Percentiles rank a stretch among this genome's conserved stretches.
These are phyloP conservation scores for Suillus subaureus DNA, from an alignment of 768 basidiomycete genomes.

Conservation along the genomic window DNA sequence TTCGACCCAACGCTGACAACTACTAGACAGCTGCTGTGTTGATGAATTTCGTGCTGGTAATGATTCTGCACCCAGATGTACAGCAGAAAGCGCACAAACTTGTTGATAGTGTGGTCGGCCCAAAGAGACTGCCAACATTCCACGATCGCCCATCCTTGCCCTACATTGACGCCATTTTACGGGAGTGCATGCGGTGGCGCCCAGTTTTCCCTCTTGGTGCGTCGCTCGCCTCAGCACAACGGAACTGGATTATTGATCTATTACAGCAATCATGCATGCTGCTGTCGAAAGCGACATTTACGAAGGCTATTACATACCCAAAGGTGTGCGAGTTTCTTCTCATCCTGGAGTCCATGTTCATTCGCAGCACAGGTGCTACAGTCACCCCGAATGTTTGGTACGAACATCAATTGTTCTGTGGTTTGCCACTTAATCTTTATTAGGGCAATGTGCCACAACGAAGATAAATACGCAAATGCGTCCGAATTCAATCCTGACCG, in stretches of 20 bases:
- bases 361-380: conserved; percentile 5
- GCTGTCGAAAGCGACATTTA: conserved; percentile 41
- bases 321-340: conserved; percentile 30
- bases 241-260: not conserved
- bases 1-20: not conserved
- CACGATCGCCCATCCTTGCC: conserved; percentile 17
- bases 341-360: not conserved
- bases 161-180: conserved; percentile 18
- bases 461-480: conserved; percentile 51
- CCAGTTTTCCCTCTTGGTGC: conserved; percentile 17
- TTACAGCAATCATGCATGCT: conserved; percentile 22
- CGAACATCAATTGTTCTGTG: not conserved
- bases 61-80: conserved; percentile 18
- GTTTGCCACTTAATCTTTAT: conserved; percentile 9
- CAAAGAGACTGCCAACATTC: conserved; percentile 16
- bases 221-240: conserved; percentile 3
- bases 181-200: conserved; percentile 17
- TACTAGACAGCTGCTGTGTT: conserved; percentile 7
- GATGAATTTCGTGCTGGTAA: conserved; percentile 15
- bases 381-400: conserved; percentile 7
- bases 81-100: conserved; percentile 32
- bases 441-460: conserved; percentile 50
- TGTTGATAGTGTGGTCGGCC: conserved; percentile 16
- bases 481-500: conserved; percentile 54
- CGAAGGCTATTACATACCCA: conserved; percentile 51